Evolutionary conservation across 306 rosid species (phyloP).

Genomic region (Myrica gale): DNA sequence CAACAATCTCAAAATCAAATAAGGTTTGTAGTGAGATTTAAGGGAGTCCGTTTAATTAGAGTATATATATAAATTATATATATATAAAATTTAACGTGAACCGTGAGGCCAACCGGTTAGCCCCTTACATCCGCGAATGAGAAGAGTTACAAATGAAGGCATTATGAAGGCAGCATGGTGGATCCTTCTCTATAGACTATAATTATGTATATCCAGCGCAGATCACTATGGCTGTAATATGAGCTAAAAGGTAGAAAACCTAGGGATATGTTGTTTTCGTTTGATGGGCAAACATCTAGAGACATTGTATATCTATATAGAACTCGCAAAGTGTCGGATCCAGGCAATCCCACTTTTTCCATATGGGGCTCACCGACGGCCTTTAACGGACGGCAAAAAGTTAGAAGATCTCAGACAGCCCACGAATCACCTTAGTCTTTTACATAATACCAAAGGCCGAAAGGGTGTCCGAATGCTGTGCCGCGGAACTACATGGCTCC

Average conservation of each 20-base stretch:
- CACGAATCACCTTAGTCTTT: conserved; percentile 30
- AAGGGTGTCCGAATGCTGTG: conserved; percentile 27
- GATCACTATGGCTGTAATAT: neutral
- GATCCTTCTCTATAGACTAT: neutral
- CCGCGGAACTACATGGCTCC: conserved; percentile 34
- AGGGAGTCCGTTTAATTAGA: too few species aligned
- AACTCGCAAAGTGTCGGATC: conserved; percentile 47
- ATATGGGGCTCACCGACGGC: conserved; percentile 1
- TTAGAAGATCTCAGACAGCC: conserved; percentile 26
- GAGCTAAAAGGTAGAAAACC: conserved; percentile 15
- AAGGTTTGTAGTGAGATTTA: too few species aligned
- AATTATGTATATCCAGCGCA: too few species aligned
- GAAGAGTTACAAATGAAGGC: conserved; percentile 17
- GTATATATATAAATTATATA: too few species aligned
- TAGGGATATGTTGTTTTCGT: too few species aligned
- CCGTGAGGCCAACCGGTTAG: too few species aligned
- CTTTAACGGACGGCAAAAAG: conserved; percentile 49
- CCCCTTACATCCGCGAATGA: too few species aligned
- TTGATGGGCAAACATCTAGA: conserved; percentile 3
- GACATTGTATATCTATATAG: neutral
- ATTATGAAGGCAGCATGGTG: conserved; percentile 16
- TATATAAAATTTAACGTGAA: too few species aligned
- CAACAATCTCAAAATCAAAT: too few species aligned
- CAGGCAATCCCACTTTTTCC: conserved; percentile 21
- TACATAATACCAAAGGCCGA: conserved; percentile 26